Percentiles rank a stretch among this genome's conserved stretches.
Conservation (phyloP, 2,329 filamentous ascomycete species). For the Cadophora sp. region DNA sequence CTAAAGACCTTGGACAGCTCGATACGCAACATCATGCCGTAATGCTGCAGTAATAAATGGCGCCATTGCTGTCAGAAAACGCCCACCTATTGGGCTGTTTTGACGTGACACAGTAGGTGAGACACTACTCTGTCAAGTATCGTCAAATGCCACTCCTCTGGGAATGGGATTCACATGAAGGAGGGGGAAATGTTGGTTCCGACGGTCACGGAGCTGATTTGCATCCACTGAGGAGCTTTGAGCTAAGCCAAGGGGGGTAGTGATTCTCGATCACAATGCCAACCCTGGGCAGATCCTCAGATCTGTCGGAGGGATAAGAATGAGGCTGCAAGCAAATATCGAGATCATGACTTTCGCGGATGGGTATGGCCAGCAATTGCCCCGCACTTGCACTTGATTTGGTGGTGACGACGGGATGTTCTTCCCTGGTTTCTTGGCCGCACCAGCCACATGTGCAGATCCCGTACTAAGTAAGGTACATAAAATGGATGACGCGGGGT, state of each 20-base stretch:
- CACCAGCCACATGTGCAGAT: not conserved
- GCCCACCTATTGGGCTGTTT: not conserved
- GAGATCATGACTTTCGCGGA: not conserved
- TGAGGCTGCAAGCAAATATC: constrained; percentile 1
- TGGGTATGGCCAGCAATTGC: not conserved
- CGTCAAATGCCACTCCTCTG: not conserved
- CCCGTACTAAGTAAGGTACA: no score
- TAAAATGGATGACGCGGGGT: not conserved
- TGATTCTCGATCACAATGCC: not conserved
- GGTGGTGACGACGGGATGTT: not conserved
- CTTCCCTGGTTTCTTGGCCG: not conserved
- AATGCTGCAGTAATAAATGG: constrained; percentile 15
- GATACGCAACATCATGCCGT: constrained; percentile 8
- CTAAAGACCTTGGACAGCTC: constrained; percentile 8
- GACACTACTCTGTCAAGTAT: constrained; percentile 3
- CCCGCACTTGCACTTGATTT: not conserved
- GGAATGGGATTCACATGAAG: not conserved
- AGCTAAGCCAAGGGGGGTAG: not conserved
- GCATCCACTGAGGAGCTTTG: not conserved
- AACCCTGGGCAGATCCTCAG: constrained; percentile 10
- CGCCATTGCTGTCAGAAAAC: constrained; percentile 20
- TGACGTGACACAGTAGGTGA: not conserved
- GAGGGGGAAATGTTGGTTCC: not conserved
- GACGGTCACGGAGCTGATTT: not conserved
- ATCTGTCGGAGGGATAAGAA: not conserved